Base-by-base conservation (phyloP, 106 monocot species). In the Iris macrosiphon region DNA sequence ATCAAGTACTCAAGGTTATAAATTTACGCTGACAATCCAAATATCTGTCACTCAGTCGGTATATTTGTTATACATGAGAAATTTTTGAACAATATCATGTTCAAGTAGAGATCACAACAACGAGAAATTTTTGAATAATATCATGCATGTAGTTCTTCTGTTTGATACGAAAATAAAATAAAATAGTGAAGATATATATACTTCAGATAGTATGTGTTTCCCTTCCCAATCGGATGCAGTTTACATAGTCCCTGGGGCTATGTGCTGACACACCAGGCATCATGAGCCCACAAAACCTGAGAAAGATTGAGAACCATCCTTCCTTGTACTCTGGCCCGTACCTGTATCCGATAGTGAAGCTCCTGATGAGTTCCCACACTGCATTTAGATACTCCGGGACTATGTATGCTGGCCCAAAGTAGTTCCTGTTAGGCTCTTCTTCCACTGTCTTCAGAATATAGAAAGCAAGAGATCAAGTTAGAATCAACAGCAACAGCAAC, bases 381-480 rank as follows among this genome's bases (percentile, higher is more conserved):
- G 84, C 77, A 34, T 71, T 88, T 34, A 70, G 1, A 68, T 72
- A 63, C 40, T 70, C 84, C 45, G 88, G 69, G 15, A 80, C 27
- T 50, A 81, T 19, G 0, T 37, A 48, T 31, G 47, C 54, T 24
- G 73, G 4, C 1, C 72, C 72, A 55, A 91, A 91, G 62, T 81
- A 91, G 59, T 91, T 91, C 61, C 80, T 88, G 64, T 93, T 84
- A 0, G 93, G 93, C 37, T 88, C 75, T 56, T 93, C 93, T 8
- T 19, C 26, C 44, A 71, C 16, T 14, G 68, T 55, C 77, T 84
- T 44, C 45, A n/a, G 52, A n/a, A n/a, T n/a, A n/a, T n/a, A n/a
- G n/a, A 32, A 4, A 52, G 4, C 34, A 6, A 25, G n/a, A 53
- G 17, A 3, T 19, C 17, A 18, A 1, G 32, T 19, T 17, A 53